Evolutionary conservation across 2,329 filamentous ascomycete species (phyloP).

Genomic region (Xylaria sp.): DNA sequence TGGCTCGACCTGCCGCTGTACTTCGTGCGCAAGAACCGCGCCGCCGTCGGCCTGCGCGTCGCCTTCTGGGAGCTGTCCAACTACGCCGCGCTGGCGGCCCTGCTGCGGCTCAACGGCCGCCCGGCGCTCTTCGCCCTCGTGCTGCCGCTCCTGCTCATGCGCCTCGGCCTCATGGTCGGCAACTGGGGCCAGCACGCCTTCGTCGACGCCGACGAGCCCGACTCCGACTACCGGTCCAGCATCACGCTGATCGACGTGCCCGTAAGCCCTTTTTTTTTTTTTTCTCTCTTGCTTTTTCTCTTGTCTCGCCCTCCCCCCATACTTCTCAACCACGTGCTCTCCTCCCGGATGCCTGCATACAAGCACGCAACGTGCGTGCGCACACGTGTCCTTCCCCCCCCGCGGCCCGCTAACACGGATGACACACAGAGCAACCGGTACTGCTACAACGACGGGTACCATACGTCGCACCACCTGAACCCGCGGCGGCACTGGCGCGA

Average conservation of each 20-base stretch:
- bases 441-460: conserved; percentile 83
- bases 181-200: conserved; percentile 87
- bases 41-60: conserved; percentile 55
- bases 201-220: conserved; percentile 73
- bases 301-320: background rate
- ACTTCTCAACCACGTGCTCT: no score
- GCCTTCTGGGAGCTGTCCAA: conserved; percentile 63
- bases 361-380: no score
- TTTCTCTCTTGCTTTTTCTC: background rate
- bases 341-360: no score
- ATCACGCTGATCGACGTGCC: conserved; percentile 79
- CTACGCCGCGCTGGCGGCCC: conserved; percentile 54
- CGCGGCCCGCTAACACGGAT: conserved; percentile 11
- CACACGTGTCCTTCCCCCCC: background rate
- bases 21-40: conserved; percentile 67
- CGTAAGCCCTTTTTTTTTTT: conserved; percentile 51
- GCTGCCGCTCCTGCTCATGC: conserved; percentile 66
- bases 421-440: conserved; percentile 71
- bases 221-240: conserved; percentile 78
- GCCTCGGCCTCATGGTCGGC: conserved; percentile 75
- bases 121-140: conserved; percentile 68
- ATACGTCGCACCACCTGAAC: conserved; percentile 80
- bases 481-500: conserved; percentile 80
- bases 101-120: conserved; percentile 54
- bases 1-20: conserved; percentile 78